Evolutionary conservation across 140 eudicot genomes (phyloP).

Genomic region (Artemisia princeps): DNA sequence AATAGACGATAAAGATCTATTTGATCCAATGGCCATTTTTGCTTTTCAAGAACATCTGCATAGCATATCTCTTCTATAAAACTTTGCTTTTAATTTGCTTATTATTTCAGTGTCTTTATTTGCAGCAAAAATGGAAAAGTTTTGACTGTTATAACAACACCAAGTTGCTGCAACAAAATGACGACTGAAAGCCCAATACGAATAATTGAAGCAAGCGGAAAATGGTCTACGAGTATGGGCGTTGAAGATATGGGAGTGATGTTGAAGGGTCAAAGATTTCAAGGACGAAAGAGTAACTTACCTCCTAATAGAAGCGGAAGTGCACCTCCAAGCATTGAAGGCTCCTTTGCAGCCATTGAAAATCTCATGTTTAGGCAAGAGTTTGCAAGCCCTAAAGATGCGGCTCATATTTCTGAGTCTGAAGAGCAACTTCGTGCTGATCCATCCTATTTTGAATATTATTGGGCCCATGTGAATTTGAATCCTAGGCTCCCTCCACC

Average conservation of each 20-base stretch:
- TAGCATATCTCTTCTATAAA: constrained; percentile 5
- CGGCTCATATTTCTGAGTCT: constrained; percentile 20
- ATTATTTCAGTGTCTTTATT: background rate
- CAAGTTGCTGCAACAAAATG: constrained; percentile 31
- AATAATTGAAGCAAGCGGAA: constrained; percentile 37
- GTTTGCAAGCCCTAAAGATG: constrained; percentile 15
- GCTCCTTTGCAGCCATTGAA: constrained; percentile 58
- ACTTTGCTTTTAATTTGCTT: background rate
- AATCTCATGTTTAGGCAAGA: constrained; percentile 36
- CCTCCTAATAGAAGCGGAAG: constrained; percentile 63
- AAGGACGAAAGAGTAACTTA: constrained; percentile 29
- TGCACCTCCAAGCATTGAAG: constrained; percentile 84
- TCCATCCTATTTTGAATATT: constrained; percentile 44
- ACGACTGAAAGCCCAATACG: constrained; percentile 64
- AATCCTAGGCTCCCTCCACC: constrained; percentile 57
- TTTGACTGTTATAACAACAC: constrained; percentile 14
- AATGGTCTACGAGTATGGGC: constrained; percentile 51
- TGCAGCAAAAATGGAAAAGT: constrained; percentile 21
- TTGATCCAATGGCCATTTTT: constrained; percentile 11
- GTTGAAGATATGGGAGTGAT: constrained; percentile 47
- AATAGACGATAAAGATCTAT: background rate
- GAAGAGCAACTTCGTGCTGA: constrained; percentile 45
- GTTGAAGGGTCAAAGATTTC: constrained; percentile 37
- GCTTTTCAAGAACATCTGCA: constrained; percentile 5
- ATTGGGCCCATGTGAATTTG: constrained; percentile 37